Conservation (phyloP, 306 rosid genomes). For the Inga laurina region DNA sequence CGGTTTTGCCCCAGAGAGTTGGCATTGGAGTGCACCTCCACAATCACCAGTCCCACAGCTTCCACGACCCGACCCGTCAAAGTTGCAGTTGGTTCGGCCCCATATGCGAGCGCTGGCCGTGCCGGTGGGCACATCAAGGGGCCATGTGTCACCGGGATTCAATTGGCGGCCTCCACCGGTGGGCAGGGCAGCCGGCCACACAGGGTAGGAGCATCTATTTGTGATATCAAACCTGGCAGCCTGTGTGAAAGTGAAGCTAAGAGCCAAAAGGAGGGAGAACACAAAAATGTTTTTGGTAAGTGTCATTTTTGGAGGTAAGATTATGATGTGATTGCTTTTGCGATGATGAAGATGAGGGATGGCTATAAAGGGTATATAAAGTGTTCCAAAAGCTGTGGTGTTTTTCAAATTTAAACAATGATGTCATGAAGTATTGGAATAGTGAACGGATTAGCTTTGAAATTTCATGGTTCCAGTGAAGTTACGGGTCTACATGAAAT, state of each 20-base stretch:
- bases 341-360: not conserved
- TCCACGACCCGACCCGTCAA: constrained; percentile 46
- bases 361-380: not conserved
- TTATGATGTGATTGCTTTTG: not conserved
- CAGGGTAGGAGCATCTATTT: constrained; percentile 40
- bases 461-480: too few relatives aligned
- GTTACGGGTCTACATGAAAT: too few relatives aligned
- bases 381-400: not conserved
- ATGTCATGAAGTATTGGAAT: too few relatives aligned
- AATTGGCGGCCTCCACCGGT: not conserved
- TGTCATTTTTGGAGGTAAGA: not conserved
- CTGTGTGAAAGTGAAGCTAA: not conserved
- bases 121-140: not conserved
- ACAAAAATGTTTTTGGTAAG: not conserved
- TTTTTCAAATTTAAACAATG: too few relatives aligned
- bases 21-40: constrained; percentile 27
- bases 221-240: constrained; percentile 34
- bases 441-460: too few relatives aligned
- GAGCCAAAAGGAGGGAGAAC: not conserved
- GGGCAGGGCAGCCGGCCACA: not conserved
- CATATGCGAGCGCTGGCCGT: not conserved
- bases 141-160: not conserved
- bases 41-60: constrained; percentile 61
- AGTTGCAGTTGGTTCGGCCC: constrained; percentile 35
- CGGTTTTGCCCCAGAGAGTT: constrained; percentile 39